Evolutionary conservation across 441 rosid species (phyloP), one percentile per base, ranked within the genome.

Genomic region (Breynia disticha): DNA sequence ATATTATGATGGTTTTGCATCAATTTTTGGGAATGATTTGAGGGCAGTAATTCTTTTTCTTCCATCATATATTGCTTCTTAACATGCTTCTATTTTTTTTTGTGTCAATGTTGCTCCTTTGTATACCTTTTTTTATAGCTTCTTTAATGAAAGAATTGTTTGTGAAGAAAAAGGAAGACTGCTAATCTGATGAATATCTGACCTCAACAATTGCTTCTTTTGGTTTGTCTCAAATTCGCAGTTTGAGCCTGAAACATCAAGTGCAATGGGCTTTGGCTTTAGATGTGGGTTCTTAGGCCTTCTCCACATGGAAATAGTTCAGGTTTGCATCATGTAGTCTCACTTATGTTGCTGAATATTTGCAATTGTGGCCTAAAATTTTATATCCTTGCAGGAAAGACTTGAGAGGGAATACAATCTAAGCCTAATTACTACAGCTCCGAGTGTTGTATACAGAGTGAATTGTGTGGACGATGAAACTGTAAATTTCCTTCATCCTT

Each of bases 231-330:
- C 4, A 53, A 55, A 48, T 60, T 49, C 75, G 67, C 79, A 91
- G 97, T 91, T 88, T 73, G 98, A 91, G 76, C 97, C 97, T 19
- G 98, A 91, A 81, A 72, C 87, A 52, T 91, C 98, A 66, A 91
- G 78, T 73, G 98, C 97, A 64, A 91, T 91, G 98, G 97, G 98
- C 59, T 91, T 86, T 76, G 98, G 97, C 63, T 91, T 88, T 76
- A 82, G 97, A 66, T 91, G 97, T 51, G 98, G 98, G 54, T 91
- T 88, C 78, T 68, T 91, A 79, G 97, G 98, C 68, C 96, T 91
- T 74, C 97, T 91, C 50, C 97, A 88, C 77, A 86, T 91, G 98
- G 98, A 91, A 84, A 91, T 91, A 69, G 97, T 91, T 66, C 98
- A 91, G 95, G 98, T 80, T 57, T 74, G 72, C 55, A 49, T 50